Evolutionary conservation across 1,139 yeast species (phyloP), one percentile per base, ranked within the genome.

Genomic region (Tardiomyces blankii): DNA sequence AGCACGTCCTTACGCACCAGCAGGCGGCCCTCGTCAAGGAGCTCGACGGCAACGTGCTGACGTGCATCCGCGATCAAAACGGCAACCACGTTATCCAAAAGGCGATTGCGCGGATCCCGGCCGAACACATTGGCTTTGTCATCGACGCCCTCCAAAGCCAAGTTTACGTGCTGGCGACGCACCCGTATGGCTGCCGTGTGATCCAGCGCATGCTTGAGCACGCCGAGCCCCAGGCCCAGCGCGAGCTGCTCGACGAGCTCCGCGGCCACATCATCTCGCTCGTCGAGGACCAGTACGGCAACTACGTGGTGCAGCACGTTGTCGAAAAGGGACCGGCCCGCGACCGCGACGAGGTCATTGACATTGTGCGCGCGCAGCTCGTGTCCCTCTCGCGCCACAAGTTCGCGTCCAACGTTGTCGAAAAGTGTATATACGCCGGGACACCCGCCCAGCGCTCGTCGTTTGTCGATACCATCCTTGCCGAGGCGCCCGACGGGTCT

Each of bases 41-140:
- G 64, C 71, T 91, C 50, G 76, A 73, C 48, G 81, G 80, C 44
- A 73, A 80, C 58, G 82, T 89, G 18, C 67, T 87, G 49, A 69
- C 75, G 45, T 84, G 95, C 65, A 91, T 93, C 49, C 88, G 88
- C 61, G 97, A 93, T 63, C 98, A 91, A 68, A 93, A 93, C 63
- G 98, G 97, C 49, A 93, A 93, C 62, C 99, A 93, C 64, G 98
- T 93, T 27, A 83, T 93, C 53, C 98, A 93, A 67, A 91, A 89
- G 64, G 82, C 96, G 0, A 86, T 91, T 57, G 98, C 91, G 65
- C 72, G 78, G 49, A 80, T 89, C 46, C 95, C 96, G 2, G 79
- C 85, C 49, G 77, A 74, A 19, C 68, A 74, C 47, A 76, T 88
- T 51, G 74, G 78, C 42, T 89, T 87, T 57, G 78, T 91, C 47